Evolutionary conservation across 495 filamentous ascomycete species (phyloP), one percentile per base, ranked within the genome.

Genomic region (Penicillium steckii): DNA sequence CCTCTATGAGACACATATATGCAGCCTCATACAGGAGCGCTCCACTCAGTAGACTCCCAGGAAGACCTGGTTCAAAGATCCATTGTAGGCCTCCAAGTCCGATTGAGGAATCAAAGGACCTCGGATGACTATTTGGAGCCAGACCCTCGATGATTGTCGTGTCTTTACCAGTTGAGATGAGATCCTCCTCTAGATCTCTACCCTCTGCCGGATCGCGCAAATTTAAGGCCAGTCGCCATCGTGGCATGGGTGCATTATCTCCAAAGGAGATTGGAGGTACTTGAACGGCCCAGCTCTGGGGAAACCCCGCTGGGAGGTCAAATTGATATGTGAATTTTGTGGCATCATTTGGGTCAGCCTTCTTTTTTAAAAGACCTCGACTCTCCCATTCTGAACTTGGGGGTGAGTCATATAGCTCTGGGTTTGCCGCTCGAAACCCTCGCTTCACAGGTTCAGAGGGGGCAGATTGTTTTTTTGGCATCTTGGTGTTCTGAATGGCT

Each of bases 31-130:
- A 43, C 5, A 69, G 43, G 40, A 48, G 18, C 2, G 48, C 52
- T 23, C 43, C 2, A 5, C 41, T 41, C 40, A 59, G 25, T 0
- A 46, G 43, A 8, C 49, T 9, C 0, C 24, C 2, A 10, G 53
- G 17, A n/a, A 41, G 38, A 3, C 65, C 68, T 17, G 61, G 33
- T 2, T 71, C 65, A 33, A 71, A 67, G 5, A 27, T 41, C 68
- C 68, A 71, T 13, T 50, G 9, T 18, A 68, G 40, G 2, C 19
- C 24, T 3, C 43, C 52, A 13, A 63, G 60, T 12, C 56, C 56
- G 4, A 46, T 26, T 8, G 38, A 32, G 25, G 30, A 44, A 35
- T 61, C 52, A 46, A 29, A 26, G 33, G 50, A 33, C 19, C 12
- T 22, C 12, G 48, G 44, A 15, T 44, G 30, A 33, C 29, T 25